Base-by-base conservation (phyloP, 2,329 filamentous ascomycete genomes). In the Pezicula carpinea region DNA sequence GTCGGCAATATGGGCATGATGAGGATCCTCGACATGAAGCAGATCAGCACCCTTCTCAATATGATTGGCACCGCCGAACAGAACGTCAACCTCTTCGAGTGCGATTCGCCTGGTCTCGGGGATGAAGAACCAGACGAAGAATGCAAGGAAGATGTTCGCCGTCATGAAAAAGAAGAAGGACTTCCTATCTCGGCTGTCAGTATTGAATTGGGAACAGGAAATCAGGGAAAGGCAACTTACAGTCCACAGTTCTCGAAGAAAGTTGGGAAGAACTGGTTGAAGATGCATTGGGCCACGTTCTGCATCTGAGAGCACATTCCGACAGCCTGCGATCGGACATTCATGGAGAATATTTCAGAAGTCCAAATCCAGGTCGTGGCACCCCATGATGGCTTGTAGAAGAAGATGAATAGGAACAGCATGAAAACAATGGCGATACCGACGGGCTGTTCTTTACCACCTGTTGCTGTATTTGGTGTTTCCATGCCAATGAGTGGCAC, bases 281-380 rank as follows among this genome's bases (percentile, higher is more conserved):
- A 79, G 55, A 85, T 77, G 48, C 75, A 74, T 64, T 85, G 84
- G 61, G 80, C 80, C 44, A 85, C 76, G 60, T 85, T 80, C 53
- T 80, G 77, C 52, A 71, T 77, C 59, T 80, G 73, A 32, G 69
- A 72, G 51, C 66, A 80, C 82, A 86, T 86, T 46, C 81, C 82
- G 13, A 86, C 80, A 31, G 82, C 82, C 62, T 86, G 82, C 5
- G 82, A 80, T 48, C 82, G 80, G n/a, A 86, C 78, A 63, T 86
- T 86, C 77, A 84, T 83, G 45, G 75, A 80, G 69, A 86, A 86
- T 51, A 87, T 70, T 56, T 86, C 83, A 4, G 80, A 75, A 0
- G 83, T 86, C 77, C 79, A 86, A 61, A 86, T 85, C 82, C 83
- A 87, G 15, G 80, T 78, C 4, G 81, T 85, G 2, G 82, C 82